Evolutionary conservation across 2,329 filamentous ascomycete genomes (phyloP).

Genomic region (Pyrenochaeta sp.): DNA sequence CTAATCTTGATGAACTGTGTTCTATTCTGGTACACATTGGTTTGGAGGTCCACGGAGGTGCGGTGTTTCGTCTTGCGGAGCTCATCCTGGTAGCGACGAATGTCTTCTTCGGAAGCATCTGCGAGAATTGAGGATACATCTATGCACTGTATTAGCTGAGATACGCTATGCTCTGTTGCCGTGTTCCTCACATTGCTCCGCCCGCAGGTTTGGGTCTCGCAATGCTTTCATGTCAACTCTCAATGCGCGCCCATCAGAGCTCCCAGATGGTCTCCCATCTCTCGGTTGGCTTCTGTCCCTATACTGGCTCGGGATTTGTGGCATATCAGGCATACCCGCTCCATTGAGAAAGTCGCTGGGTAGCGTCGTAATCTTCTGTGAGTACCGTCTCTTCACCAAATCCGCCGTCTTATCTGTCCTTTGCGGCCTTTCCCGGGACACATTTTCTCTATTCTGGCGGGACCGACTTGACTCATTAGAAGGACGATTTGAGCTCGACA

Average conservation of each 20-base stretch:
- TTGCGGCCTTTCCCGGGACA: slow-evolving; percentile 52
- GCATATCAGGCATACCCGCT: slow-evolving; percentile 69
- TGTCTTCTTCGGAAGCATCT: slow-evolving; percentile 88
- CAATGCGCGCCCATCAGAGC: slow-evolving; percentile 63
- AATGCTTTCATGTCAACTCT: slow-evolving; percentile 79
- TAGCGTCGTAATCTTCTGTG: slow-evolving; percentile 84
- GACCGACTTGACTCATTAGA: slow-evolving; percentile 50
- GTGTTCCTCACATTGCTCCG: slow-evolving; percentile 75
- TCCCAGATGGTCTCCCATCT: slow-evolving; percentile 58
- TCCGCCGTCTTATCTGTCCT: slow-evolving; percentile 70
- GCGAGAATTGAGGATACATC: slow-evolving; percentile 75
- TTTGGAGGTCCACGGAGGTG: slow-evolving; percentile 84
- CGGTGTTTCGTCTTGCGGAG: slow-evolving; percentile 79
- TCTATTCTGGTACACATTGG: slow-evolving; percentile 95
- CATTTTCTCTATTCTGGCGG: slow-evolving; percentile 38
- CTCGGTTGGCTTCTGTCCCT: slow-evolving; percentile 57
- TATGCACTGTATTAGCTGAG: slow-evolving; percentile 30
- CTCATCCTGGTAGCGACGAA: slow-evolving; percentile 79
- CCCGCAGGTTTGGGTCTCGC: slow-evolving; percentile 77
- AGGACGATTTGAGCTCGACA: slow-evolving; percentile 47
- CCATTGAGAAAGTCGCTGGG: slow-evolving; percentile 74
- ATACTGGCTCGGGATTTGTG: slow-evolving; percentile 69
- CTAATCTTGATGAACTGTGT: slow-evolving; percentile 99
- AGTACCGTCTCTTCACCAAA: slow-evolving; percentile 93
- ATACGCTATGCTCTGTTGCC: no score